These are phyloP conservation scores for Zostera marina DNA, from an alignment of 116 monocot genomes.

Conservation along the genomic window DNA sequence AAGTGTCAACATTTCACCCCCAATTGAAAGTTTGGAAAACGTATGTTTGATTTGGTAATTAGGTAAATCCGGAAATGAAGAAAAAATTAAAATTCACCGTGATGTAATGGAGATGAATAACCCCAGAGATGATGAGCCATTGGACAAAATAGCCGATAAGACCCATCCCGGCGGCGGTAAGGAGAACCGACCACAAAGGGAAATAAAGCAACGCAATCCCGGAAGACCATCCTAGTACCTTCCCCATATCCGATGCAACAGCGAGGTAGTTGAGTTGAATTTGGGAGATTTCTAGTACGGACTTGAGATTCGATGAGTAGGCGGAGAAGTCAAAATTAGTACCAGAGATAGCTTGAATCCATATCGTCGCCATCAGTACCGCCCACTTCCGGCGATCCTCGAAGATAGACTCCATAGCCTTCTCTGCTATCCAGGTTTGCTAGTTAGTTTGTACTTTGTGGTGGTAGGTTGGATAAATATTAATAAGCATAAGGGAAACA, in stretches of 20 bases:
- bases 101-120: slow-evolving; percentile 10
- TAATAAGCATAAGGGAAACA: too few species aligned
- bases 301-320: slow-evolving; percentile 35
- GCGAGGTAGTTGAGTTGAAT: slow-evolving; percentile 38
- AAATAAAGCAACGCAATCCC: slow-evolving; percentile 17
- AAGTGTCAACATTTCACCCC: neutral
- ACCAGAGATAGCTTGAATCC: slow-evolving; percentile 36
- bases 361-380: slow-evolving; percentile 29
- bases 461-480: too few species aligned
- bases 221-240: slow-evolving; percentile 30
- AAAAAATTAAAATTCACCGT: slow-evolving; percentile 4
- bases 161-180: slow-evolving; percentile 21
- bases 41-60: too few species aligned
- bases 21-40: too few species aligned
- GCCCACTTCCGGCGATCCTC: slow-evolving; percentile 13
- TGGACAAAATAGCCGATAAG: slow-evolving; percentile 26
- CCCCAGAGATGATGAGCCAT: slow-evolving; percentile 17
- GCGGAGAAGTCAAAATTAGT: slow-evolving; percentile 37
- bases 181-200: slow-evolving; percentile 18
- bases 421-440: too few species aligned
- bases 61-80: neutral
- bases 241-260: slow-evolving; percentile 38
- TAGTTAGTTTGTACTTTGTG: too few species aligned
- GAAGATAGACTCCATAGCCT: neutral
- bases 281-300: slow-evolving; percentile 23